These are phyloP conservation scores for Picochlorum sp. DNA, from an alignment of 139 green algal species.

Conservation along the genomic window DNA sequence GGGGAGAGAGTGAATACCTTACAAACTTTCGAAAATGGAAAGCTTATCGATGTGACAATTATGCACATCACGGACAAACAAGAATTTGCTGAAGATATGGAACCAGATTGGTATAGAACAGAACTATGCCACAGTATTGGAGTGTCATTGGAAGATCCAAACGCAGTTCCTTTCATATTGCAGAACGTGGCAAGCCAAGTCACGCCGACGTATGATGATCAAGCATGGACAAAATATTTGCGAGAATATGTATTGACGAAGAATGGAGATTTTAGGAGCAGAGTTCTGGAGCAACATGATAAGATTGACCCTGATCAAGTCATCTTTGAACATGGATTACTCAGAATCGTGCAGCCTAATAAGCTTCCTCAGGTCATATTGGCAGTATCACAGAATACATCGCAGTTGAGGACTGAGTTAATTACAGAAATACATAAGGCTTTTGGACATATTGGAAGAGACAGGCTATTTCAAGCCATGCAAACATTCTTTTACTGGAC, in stretches of 20 bases:
- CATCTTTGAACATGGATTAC: not conserved
- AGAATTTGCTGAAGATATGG: not conserved
- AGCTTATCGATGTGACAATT: not conserved
- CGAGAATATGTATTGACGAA: not conserved
- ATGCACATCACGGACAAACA: not conserved
- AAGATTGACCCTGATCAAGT: not conserved
- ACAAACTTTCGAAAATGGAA: not conserved
- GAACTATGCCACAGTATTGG: not conserved
- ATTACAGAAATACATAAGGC: slow-evolving; percentile 5
- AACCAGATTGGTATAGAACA: not conserved
- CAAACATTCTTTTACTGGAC: not conserved
- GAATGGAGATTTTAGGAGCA: not conserved
- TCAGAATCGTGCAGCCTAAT: not conserved
- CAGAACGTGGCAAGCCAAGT: not conserved
- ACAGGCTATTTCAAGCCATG: not conserved
- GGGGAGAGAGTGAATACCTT: not conserved
- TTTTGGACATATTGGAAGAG: slow-evolving; percentile 2
- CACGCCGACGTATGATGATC: not conserved
- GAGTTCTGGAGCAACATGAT: not conserved
- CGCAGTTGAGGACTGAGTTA: slow-evolving; percentile 13
- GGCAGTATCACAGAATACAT: slow-evolving; percentile 1
- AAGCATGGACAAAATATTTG: not conserved
- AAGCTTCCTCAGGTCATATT: not conserved
- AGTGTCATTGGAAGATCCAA: not conserved
- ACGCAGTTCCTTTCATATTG: not conserved